Base-by-base conservation (phyloP, 2,329 filamentous ascomycete species). In the Chaetomium strumarium region DNA sequence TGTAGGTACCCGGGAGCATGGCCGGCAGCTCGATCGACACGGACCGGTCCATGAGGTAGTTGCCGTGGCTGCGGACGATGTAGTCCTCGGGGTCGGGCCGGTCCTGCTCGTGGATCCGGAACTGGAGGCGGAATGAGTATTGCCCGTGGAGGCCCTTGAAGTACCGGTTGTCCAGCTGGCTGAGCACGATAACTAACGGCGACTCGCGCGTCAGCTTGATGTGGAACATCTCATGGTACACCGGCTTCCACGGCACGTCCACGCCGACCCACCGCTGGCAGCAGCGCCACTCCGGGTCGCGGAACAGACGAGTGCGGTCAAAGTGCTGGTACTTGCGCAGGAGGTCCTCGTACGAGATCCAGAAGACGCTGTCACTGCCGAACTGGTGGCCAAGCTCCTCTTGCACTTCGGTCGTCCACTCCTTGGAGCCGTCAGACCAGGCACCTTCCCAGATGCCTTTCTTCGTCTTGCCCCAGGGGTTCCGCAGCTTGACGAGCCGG, bases 331-430 rank as follows among this genome's bases (percentile, higher is more conserved):
- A 83, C 58, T 80, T 81, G 55, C 71, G 70, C n/a, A 83, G 71
- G 11, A 83, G 72, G 59, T 83, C 79, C 16, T 77, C 71, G 60
- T 82, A 81, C 2, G 76, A 72, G 61, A 81, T 81, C 78, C 78
- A 81, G 56, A 81, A 81, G 42, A 76, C 80, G 20, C 86, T 87
- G 60, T 91, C 87, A 59, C 89, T 85, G 37, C 87, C 86, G 60
- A 91, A 91, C 39, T 79, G 81, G 64, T 91, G 86, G 42, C 78
- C 75, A 1, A 93, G 75, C 61, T 85, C 83, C 55, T 82, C 70
- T 69, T 92, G 83, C 80, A 85, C 89, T 59, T 90, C 84, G 0
- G 86, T 75, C 1, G 86, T 92, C 89, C 89, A 95, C 67, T 92
- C 84, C 62, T 88, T 86, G 7, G 85, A 89, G 0, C 89, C 89